These are phyloP conservation scores for Glycyrrhiza uralensis DNA, from an alignment of 306 rosid genomes.

Conservation along the genomic window DNA sequence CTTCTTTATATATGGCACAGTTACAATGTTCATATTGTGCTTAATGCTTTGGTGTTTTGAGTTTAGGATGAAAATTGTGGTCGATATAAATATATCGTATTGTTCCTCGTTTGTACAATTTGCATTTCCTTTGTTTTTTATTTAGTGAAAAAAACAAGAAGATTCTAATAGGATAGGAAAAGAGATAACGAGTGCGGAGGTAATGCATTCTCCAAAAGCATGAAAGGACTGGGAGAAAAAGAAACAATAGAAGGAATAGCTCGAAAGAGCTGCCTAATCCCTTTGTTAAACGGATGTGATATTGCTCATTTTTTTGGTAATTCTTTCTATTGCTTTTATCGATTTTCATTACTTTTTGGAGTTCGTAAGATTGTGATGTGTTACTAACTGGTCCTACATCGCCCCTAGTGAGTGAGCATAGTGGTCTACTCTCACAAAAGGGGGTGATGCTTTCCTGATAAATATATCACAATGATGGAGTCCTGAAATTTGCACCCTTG, in stretches of 20 bases:
- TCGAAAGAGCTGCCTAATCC: not conserved
- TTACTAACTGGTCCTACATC: not conserved
- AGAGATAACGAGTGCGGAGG: not conserved
- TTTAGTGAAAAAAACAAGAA: not conserved
- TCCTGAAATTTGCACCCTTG: not conserved
- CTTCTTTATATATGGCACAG: not conserved
- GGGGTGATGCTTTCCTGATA: not conserved
- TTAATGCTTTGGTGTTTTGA: not conserved
- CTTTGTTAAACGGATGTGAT: not conserved
- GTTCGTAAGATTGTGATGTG: not conserved
- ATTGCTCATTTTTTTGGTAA: not conserved
- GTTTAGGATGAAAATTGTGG: not conserved
- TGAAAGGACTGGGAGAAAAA: not conserved
- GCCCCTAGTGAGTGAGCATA: not conserved
- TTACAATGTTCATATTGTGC: not conserved
- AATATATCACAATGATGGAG: not conserved
- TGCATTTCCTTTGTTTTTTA: not conserved
- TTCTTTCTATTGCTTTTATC: not conserved
- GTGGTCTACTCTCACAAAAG: constrained; percentile 10
- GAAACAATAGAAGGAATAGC: not conserved
- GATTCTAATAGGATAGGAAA: not conserved
- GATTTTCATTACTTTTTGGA: not conserved
- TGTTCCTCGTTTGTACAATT: not conserved
- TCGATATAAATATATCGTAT: not conserved
- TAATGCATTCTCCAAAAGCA: not conserved